These are phyloP conservation scores for Cokeromyces recurvatus DNA, from an alignment of 371 early-diverging fungal species.

Conservation along the genomic window DNA sequence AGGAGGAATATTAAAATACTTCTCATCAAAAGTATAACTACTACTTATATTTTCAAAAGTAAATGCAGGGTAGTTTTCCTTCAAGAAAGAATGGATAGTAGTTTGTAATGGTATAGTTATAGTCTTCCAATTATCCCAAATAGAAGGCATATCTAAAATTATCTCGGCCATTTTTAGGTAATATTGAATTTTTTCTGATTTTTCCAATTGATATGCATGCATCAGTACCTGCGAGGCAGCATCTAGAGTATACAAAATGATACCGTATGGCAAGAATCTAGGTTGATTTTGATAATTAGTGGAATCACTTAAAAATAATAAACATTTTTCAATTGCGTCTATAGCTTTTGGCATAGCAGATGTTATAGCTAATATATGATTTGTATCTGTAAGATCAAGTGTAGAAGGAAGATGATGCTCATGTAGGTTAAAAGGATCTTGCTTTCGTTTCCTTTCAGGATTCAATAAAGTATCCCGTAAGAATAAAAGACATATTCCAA, in stretches of 20 bases:
- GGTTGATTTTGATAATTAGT: conserved; percentile 1
- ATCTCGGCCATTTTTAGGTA: conserved; percentile 5
- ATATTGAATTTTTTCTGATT: not conserved
- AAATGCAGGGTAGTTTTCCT: no score
- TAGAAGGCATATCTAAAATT: not conserved
- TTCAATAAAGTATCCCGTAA: not conserved
- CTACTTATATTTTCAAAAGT: no score
- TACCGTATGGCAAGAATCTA: conserved; percentile 7
- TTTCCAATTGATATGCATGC: conserved; percentile 10
- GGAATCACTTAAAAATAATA: conserved; percentile 1
- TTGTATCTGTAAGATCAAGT: conserved; percentile 11
- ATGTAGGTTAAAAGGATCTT: not conserved
- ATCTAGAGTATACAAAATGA: conserved; percentile 9
- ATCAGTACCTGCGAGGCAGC: conserved; percentile 9
- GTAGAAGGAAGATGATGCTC: not conserved
- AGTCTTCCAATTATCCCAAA: conserved; percentile 13
- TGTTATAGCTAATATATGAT: conserved; percentile 2
- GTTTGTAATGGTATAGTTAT: no score
- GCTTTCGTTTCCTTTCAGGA: not conserved
- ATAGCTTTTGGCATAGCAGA: conserved; percentile 1
- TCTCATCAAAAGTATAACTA: no score
- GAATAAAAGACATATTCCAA: conserved; percentile 8
- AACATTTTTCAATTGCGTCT: not conserved
- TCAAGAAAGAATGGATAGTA: no score
- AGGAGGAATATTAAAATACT: no score